These are phyloP conservation scores for Pyrus betulifolia DNA, from an alignment of 306 rosid species.

Conservation along the genomic window DNA sequence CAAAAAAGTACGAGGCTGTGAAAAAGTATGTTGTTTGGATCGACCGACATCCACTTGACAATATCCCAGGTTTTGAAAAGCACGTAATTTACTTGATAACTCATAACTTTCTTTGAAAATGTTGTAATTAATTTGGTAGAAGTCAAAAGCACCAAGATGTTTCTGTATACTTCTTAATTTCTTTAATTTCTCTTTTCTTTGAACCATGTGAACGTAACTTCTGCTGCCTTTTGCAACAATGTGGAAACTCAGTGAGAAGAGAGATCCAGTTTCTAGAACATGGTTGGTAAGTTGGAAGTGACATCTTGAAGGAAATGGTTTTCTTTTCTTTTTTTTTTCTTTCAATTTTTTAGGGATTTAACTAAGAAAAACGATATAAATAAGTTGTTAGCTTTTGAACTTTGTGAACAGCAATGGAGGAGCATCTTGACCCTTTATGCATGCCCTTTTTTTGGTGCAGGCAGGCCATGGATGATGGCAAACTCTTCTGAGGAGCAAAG, in stretches of 20 bases:
- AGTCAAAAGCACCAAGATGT: background rate
- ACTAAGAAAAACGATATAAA: background rate
- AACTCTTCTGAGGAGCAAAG: background rate
- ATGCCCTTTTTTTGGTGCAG: background rate
- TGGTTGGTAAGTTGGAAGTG: background rate
- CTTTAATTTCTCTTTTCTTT: background rate
- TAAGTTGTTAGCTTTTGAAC: background rate
- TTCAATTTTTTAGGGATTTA: background rate
- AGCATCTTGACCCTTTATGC: conserved; percentile 24
- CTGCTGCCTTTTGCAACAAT: background rate
- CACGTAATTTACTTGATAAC: background rate
- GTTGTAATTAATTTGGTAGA: background rate
- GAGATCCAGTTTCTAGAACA: background rate
- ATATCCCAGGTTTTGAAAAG: background rate
- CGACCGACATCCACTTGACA: background rate
- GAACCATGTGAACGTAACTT: background rate
- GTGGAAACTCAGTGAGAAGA: background rate
- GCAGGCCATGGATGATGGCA: conserved; percentile 10
- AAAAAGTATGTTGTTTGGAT: background rate
- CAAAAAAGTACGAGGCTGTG: background rate
- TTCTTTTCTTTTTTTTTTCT: too few relatives aligned
- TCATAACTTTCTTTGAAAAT: background rate
- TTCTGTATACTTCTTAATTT: background rate
- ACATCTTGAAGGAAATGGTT: background rate
- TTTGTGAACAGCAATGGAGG: conserved; percentile 26